Evolutionary conservation across 2,329 filamentous ascomycete species (phyloP).

Genomic region (Sphaerulina vaccinii): DNA sequence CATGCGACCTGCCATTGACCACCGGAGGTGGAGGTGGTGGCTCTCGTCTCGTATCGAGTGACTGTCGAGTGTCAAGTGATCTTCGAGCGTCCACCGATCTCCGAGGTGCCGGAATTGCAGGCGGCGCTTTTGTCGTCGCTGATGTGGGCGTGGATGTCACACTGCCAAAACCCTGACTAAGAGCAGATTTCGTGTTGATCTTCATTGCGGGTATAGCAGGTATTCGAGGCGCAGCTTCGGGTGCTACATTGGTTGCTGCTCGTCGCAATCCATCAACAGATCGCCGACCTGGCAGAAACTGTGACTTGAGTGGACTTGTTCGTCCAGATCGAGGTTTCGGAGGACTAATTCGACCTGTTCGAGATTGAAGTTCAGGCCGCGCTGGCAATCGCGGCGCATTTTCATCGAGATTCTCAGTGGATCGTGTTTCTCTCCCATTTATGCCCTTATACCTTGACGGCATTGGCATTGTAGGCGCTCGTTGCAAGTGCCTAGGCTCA

Average conservation of each 20-base stretch:
- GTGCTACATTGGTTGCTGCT: constrained; percentile 13
- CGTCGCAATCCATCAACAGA: constrained; percentile 26
- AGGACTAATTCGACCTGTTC: constrained; percentile 33
- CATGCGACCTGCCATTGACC: constrained; percentile 41
- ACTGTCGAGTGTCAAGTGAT: constrained; percentile 32
- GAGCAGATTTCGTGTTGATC: constrained; percentile 27
- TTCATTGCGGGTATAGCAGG: constrained; percentile 32
- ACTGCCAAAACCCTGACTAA: constrained; percentile 32
- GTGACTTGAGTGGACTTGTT: constrained; percentile 31
- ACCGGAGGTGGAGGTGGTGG: constrained; percentile 29
- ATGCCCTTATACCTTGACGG: constrained; percentile 29
- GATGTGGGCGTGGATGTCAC: constrained; percentile 13
- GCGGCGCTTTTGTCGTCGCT: constrained; percentile 24
- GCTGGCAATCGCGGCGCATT: constrained; percentile 35
- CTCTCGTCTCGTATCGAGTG: constrained; percentile 30
- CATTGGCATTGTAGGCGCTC: constrained; percentile 27
- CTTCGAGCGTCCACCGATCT: constrained; percentile 33
- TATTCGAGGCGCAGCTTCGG: constrained; percentile 19
- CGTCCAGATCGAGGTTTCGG: constrained; percentile 30
- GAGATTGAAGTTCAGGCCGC: constrained; percentile 34
- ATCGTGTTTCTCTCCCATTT: constrained; percentile 9
- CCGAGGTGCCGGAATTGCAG: constrained; percentile 38
- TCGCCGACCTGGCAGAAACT: constrained; percentile 26
- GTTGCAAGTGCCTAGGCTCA: constrained; percentile 20
- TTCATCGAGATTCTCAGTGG: constrained; percentile 28